Evolutionary conservation across 257 asterid species (phyloP).

Genomic region (Nicotiana undulata): DNA sequence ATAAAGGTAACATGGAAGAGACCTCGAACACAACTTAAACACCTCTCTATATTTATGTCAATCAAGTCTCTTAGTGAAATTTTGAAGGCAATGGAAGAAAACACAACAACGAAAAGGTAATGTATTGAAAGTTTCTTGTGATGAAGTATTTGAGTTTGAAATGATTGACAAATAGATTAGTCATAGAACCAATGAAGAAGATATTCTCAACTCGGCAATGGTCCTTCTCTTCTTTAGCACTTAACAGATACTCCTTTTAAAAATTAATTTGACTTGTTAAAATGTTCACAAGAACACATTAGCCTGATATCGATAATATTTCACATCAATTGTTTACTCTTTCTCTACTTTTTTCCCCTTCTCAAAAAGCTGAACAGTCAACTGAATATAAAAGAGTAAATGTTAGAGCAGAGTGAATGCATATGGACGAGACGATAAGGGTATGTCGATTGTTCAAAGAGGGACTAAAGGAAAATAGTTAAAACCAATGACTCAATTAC

Average conservation of each 20-base stretch:
- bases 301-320: not conserved
- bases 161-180: too few species aligned
- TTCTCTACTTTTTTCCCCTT: not conserved
- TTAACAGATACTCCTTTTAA: too few species aligned
- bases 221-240: not conserved
- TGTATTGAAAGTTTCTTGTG: too few species aligned
- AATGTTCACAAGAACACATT: not conserved
- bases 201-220: not conserved
- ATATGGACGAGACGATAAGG: not conserved
- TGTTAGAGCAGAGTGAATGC: not conserved
- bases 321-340: not conserved
- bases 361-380: not conserved
- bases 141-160: too few species aligned
- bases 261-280: not conserved
- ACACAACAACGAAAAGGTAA: too few species aligned
- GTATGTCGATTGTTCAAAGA: not conserved
- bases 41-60: not conserved
- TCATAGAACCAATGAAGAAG: not conserved
- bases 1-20: not conserved
- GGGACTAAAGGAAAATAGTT: not conserved
- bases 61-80: not conserved
- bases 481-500: not conserved
- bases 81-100: not conserved
- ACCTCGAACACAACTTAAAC: not conserved
- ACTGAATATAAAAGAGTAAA: not conserved